These are phyloP conservation scores for Trichaptum fuscoviolaceum DNA, from an alignment of 768 basidiomycete genomes.

Conservation along the genomic window DNA sequence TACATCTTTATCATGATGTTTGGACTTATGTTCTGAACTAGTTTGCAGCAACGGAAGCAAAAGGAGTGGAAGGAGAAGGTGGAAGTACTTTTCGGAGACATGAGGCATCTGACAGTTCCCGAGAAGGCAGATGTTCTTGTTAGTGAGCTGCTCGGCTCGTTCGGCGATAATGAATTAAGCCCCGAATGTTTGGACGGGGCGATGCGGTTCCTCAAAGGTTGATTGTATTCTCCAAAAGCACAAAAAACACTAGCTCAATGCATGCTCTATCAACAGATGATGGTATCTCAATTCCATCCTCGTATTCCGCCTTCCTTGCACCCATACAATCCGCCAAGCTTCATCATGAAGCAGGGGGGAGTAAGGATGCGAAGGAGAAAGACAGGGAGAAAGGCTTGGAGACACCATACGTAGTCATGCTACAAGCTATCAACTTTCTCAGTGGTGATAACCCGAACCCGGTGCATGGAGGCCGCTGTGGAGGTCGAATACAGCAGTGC, in stretches of 20 bases:
- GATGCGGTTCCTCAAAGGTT: slow-evolving; percentile 87
- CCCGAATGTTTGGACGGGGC: slow-evolving; percentile 98
- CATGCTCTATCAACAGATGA: slow-evolving; percentile 47
- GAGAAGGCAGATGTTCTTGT: slow-evolving; percentile 90
- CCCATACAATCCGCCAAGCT: slow-evolving; percentile 93
- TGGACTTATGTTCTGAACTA: slow-evolving; percentile 27
- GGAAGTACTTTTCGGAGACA: slow-evolving; percentile 87
- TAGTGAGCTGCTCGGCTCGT: slow-evolving; percentile 93
- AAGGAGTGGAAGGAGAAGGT: slow-evolving; percentile 82
- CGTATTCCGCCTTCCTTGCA: slow-evolving; percentile 92
- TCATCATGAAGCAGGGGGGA: slow-evolving; percentile 71
- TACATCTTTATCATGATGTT: slow-evolving; percentile 11
- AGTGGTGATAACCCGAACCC: slow-evolving; percentile 52
- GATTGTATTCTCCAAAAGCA: slow-evolving; percentile 21
- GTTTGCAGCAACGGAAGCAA: slow-evolving; percentile 77
- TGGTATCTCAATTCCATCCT: slow-evolving; percentile 94
- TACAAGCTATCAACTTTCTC: slow-evolving; percentile 86
- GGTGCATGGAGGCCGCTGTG: slow-evolving; percentile 53
- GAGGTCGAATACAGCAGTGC: slow-evolving; percentile 84
- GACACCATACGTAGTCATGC: slow-evolving; percentile 99
- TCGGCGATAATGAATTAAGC: slow-evolving; percentile 97
- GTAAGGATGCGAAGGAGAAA: slow-evolving; percentile 39
- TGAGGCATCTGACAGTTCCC: slow-evolving; percentile 79
- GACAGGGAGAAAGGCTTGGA: slow-evolving; percentile 63
- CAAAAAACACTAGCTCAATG: background rate